Evolutionary conservation across 1,284 basidiomycete species (phyloP), one percentile per base, ranked within the genome.

Genomic region (Rhodotorula sp.): DNA sequence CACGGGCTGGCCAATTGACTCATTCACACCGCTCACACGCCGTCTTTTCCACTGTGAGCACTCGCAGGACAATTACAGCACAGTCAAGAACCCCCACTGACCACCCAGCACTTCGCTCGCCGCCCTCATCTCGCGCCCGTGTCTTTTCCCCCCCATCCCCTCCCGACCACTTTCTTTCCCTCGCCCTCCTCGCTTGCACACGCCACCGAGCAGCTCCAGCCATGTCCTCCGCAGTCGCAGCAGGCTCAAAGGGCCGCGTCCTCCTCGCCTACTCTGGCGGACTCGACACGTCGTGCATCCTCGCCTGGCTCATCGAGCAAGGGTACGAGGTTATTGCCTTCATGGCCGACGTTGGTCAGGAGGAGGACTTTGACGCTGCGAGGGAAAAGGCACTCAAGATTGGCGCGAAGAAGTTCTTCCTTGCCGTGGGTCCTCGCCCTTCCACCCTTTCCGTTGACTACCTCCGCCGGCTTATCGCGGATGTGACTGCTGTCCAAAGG

Each of bases 261-360:
- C 84, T 96, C 66, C 85, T 96, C 74, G 95, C 95, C 53, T 99
- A 99, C 85, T 99, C 95, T 78, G 95, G 96, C 78, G 95, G 95
- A 79, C 87, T 99, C 70, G 92, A 97, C 82, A 96, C 94, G 49
- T 95, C 93, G 49, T 96, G 93, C 82, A 97, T 97, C 82, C 88
- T 96, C 77, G 91, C 91, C 64, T 96, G 93, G 93, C 85, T 96
- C 82, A 95, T 98, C 59, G 72, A 99, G 81, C 86, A 98, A 81
- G 94, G 93, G 11, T 72, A 72, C 70, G 70, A 72, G 60, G 95
- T 98, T 74, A 88, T 91, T 77, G 93, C 94, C 52, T 99, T 95
- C 86, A 96, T 99, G 94, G 94, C 94, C 61, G 93, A 98, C 83
- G 93, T 98, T 75, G 95, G 95, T 39, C 95, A 98, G 82, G 94